A percentile compares a stretch with the other conserved stretches of the same genome.
phyloP scores from a whole-genome alignment of 2,329 filamentous ascomycete genomes.

The Bisporella sp. region DNA sequence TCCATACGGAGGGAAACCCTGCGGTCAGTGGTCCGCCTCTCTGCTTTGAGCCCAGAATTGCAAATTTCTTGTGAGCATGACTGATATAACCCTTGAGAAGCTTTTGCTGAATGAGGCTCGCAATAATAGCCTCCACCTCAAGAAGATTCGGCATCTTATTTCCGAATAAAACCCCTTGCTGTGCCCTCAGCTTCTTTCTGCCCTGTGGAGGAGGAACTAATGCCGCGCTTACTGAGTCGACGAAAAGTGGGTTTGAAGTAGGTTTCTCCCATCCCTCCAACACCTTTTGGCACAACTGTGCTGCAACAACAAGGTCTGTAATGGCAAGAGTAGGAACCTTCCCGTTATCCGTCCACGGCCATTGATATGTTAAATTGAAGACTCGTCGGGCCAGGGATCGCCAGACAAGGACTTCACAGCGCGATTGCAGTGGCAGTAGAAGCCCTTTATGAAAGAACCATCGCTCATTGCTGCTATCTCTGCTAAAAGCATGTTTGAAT shows the following conservation, averaged over 20 bases:
- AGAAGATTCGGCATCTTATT: constrained; percentile 51
- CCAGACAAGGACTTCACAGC: constrained; percentile 78
- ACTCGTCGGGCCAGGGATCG: constrained; percentile 70
- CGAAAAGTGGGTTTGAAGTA: neutral
- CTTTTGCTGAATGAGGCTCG: constrained; percentile 71
- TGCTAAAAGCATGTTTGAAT: constrained; percentile 63
- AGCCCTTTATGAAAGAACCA: constrained; percentile 76
- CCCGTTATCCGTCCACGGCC: constrained; percentile 48
- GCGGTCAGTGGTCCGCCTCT: constrained; percentile 56
- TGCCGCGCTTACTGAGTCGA: constrained; percentile 27
- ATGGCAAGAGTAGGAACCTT: constrained; percentile 71
- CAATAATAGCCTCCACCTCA: constrained; percentile 72
- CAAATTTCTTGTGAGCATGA: constrained; percentile 69
- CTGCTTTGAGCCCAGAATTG: constrained; percentile 70
- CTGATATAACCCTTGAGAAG: constrained; percentile 79
- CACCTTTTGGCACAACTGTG: constrained; percentile 57
- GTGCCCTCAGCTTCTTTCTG: constrained; percentile 42
- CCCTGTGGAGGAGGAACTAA: constrained; percentile 37
- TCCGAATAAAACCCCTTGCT: constrained; percentile 56
- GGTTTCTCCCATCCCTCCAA: constrained; percentile 47
- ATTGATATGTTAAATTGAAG: constrained; percentile 73
- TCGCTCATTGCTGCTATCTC: constrained; percentile 44
- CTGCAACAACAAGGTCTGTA: constrained; percentile 56
- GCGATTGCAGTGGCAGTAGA: constrained; percentile 66
- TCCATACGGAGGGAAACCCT: constrained; percentile 71